These are phyloP conservation scores for Yamadazyma scolyti DNA, from an alignment of 805 yeast species.

Conservation along the genomic window DNA sequence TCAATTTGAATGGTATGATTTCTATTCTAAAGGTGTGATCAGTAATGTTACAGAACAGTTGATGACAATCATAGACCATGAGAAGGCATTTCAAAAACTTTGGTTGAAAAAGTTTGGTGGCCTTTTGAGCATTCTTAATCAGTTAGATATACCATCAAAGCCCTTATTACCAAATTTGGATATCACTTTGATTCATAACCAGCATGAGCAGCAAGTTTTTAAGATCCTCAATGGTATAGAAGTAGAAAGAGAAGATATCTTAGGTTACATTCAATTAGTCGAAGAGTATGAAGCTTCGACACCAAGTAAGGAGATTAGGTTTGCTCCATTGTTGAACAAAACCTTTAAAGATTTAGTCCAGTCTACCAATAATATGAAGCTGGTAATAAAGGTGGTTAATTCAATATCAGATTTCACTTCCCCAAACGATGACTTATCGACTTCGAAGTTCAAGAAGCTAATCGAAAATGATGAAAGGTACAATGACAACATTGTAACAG, in stretches of 20 bases:
- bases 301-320: slow-evolving; percentile 13
- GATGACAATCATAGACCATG: slow-evolving; percentile 55
- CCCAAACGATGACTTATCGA: slow-evolving; percentile 10
- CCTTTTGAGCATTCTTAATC: slow-evolving; percentile 23
- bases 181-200: slow-evolving; percentile 28
- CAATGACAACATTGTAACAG: slow-evolving; percentile 44
- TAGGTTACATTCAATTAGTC: slow-evolving; percentile 22
- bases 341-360: slow-evolving; percentile 45
- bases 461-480: slow-evolving; percentile 24
- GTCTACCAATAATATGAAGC: slow-evolving; percentile 35
- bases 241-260: slow-evolving; percentile 30
- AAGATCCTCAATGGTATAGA: slow-evolving; percentile 34
- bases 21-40: slow-evolving; percentile 35
- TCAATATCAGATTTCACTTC: slow-evolving; percentile 28
- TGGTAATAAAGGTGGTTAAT: slow-evolving; percentile 26
- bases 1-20: slow-evolving; percentile 54
- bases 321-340: slow-evolving; percentile 35
- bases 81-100: slow-evolving; percentile 47
- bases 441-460: slow-evolving; percentile 9
- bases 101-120: slow-evolving; percentile 66
- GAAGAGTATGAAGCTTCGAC: slow-evolving; percentile 16
- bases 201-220: slow-evolving; percentile 13
- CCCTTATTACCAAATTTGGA: slow-evolving; percentile 28
- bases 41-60: slow-evolving; percentile 52
- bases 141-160: slow-evolving; percentile 2